Evolutionary conservation across 768 basidiomycete genomes (phyloP), one percentile per base, ranked within the genome.

Genomic region (Rhodotorula toruloides): DNA sequence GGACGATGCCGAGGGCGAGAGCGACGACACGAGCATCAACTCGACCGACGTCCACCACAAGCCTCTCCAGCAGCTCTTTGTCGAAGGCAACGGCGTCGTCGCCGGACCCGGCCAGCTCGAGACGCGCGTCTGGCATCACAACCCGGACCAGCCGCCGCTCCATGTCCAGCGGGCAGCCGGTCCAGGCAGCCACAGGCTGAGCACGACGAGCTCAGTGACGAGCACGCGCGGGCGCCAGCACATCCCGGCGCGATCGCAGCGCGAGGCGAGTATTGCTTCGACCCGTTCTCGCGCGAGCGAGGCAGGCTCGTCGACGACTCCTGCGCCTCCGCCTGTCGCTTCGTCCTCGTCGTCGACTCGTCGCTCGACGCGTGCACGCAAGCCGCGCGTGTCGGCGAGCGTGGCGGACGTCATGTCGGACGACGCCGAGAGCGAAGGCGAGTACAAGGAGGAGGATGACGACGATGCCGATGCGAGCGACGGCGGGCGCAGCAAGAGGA

Each of bases 1-100:
- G 44, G 70, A 71, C 25, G 70, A 71, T 36, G 65, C 59, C 34
- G 70, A 71, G 40, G 70, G 65, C 31, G 65, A 67, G 59, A 65
- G 63, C n/a, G 70, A 67, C 59, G 70, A 67, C 36, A 71, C 70
- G 46, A 61, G 58, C 48, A 65, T 71, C 52, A 52, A 67, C 52
- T 67, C 65, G 49, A 58, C 46, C 39, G 70, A 64, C 19, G 42
- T 29, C 59, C 54, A 53, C 12, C n/a, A 44, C 47, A 54, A 54
- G 36, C 58, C 52, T 25, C 52, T 54, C 34, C 31, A 46, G 13
- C n/a, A 55, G 32, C 32, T 59, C n/a, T 54, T 61, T 31, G 10
- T 49, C 31, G 63, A 50, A 5, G 44, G 21, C 25, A 22, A 37
- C 36, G 34, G 40, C n/a, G 52, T 42, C 36, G 27, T 40, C 25